Percentiles rank a stretch among this genome's conserved stretches.
These are phyloP conservation scores for Chamaenerion angustifolium DNA, from an alignment of 345 rosid species.

Conservation along the genomic window DNA sequence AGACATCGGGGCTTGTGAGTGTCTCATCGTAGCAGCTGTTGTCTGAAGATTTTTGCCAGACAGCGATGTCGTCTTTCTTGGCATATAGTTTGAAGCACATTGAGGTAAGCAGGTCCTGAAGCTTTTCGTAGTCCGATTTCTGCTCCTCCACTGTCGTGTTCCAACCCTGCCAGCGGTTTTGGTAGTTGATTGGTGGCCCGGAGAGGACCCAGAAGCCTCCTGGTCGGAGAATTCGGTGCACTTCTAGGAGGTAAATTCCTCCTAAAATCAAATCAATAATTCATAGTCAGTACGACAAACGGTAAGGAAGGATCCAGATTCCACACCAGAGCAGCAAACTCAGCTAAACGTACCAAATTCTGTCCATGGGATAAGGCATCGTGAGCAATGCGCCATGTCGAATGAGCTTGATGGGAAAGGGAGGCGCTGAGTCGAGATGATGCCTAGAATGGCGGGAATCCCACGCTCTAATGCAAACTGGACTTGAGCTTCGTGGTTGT, in stretches of 20 bases:
- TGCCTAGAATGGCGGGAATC: too few relatives aligned
- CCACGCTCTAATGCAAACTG: too few relatives aligned
- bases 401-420: too few relatives aligned
- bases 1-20: conserved; percentile 48
- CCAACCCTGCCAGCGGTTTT: conserved; percentile 90
- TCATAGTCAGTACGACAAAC: too few relatives aligned
- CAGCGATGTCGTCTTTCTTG: conserved; percentile 85
- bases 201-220: conserved; percentile 98
- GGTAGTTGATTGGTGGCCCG: conserved; percentile 90
- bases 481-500: too few relatives aligned
- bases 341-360: too few relatives aligned
- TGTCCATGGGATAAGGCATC: too few relatives aligned
- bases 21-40: conserved; percentile 39
- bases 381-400: too few relatives aligned
- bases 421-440: too few relatives aligned
- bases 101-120: conserved; percentile 56
- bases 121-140: conserved; percentile 60
- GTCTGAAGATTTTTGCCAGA: conserved; percentile 76
- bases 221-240: conserved; percentile 85
- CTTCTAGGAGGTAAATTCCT: conserved; percentile 78
- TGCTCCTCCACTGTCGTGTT: conserved; percentile 86
- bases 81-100: conserved; percentile 81
- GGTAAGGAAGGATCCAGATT: too few relatives aligned
- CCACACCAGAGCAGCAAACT: too few relatives aligned
- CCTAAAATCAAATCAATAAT: conserved; percentile 26